Evolutionary conservation across 768 basidiomycete genomes (phyloP), one percentile per base, ranked within the genome.

Genomic region (Tylopilus rubrobrunneus): DNA sequence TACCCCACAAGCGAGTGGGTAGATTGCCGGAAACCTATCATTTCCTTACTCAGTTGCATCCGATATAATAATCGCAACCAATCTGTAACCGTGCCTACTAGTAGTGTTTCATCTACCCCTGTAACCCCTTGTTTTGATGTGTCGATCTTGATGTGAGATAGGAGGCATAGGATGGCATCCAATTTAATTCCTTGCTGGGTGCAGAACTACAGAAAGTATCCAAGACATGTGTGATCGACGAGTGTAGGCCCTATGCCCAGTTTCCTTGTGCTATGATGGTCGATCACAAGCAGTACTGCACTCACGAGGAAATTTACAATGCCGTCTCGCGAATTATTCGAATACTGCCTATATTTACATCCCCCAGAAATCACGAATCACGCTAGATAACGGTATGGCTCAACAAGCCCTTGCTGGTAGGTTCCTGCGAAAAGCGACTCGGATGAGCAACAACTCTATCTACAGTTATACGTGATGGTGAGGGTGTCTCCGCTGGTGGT

Each of bases 1-100:
- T 29, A 17, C 48, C 21, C 49, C 52, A n/a, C 49, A 34, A n/a
- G 37, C 58, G 14, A 58, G 55, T 56, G 57, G 50, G 44, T 58
- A 59, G 45, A 58, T 15, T 25, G 37, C 10, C 29, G 31, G 43
- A 39, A 49, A 39, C 34, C 19, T 28, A 14, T 23, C 42, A 31
- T 9, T 41, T 34, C 52, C 36, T 54, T 51, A 52, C 49, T 33
- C 14, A 3, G 34, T 34, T 11, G 28, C 29, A 43, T 29, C 21
- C 36, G 29, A 49, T 48, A 37, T 52, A 58, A 44, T 55, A 42
- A 25, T 25, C 25, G 25, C 25, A 5, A 25, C 25, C 25, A 25
- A 25, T 52, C 48, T 47, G 45, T 51, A 59, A 46, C 42, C 48
- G 46, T 56, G 45, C 12, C 34, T 14, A 19, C 19, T 19, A 19